These are phyloP conservation scores for Thielaviopsis populi DNA, from an alignment of 2,329 filamentous ascomycete species.

Conservation along the genomic window DNA sequence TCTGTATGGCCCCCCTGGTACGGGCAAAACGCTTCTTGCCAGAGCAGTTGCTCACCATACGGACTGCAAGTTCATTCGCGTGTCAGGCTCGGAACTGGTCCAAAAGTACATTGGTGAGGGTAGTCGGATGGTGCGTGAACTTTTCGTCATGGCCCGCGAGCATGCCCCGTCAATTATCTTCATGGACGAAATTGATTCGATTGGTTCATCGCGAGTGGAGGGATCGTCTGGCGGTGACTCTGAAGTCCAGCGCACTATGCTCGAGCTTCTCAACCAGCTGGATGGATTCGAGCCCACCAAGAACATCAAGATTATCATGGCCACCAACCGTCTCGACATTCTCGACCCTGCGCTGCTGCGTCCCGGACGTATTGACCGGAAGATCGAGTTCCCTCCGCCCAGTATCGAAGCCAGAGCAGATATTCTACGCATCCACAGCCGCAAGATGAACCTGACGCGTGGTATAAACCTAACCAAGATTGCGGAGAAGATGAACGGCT, in stretches of 20 bases:
- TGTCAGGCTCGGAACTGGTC: conserved; percentile 88
- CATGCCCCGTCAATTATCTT: conserved; percentile 98
- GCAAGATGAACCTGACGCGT: conserved; percentile 96
- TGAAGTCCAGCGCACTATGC: conserved; percentile 95
- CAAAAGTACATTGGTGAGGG: conserved; percentile 99
- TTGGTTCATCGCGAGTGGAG: conserved; percentile 92
- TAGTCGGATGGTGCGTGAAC: conserved; percentile 92
- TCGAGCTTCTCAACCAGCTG: conserved; percentile 94
- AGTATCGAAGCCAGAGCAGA: conserved; percentile 93
- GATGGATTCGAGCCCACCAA: conserved; percentile 98
- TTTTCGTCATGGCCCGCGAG: conserved; percentile 98
- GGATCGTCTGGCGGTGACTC: conserved; percentile 91
- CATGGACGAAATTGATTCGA: conserved; percentile 99
- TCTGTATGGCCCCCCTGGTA: conserved; percentile 90
- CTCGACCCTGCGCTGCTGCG: conserved; percentile 86
- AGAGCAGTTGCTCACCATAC: conserved; percentile 96
- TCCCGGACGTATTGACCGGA: conserved; percentile 94
- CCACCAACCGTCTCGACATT: conserved; percentile 94
- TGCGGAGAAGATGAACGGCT: conserved; percentile 99
- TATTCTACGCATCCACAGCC: conserved; percentile 91
- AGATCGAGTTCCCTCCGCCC: conserved; percentile 97
- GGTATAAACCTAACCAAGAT: conserved; percentile 98
- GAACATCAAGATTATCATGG: conserved; percentile 99
- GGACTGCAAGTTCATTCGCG: conserved; percentile 97
- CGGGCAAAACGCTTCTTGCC: conserved; percentile 88